Conservation (phyloP, 352 stramenopile species). For the Hyaloperonospora brassicae region DNA sequence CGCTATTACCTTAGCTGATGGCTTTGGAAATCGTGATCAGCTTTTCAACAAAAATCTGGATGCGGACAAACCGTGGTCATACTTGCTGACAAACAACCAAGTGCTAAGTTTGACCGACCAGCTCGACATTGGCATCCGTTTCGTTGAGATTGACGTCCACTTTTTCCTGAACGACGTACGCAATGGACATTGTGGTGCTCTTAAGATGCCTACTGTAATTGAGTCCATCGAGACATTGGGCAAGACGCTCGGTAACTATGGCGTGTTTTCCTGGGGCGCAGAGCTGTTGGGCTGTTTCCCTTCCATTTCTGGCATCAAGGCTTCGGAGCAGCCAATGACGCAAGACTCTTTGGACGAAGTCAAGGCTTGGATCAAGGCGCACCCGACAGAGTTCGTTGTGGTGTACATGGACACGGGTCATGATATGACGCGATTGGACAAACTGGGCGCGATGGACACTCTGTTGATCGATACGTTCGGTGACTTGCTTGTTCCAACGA, state of each 20-base stretch:
- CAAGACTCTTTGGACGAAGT: conserved; percentile 39
- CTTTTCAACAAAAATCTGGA: conserved; percentile 46
- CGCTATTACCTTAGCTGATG: conserved; percentile 51
- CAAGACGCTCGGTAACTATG: conserved; percentile 35
- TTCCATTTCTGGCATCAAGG: conserved; percentile 47
- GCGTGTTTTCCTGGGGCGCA: conserved; percentile 33
- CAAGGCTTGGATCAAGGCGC: conserved; percentile 38
- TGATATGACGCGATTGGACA: conserved; percentile 29
- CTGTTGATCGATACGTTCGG: conserved; percentile 39
- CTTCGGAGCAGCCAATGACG: conserved; percentile 36
- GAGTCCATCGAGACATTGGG: conserved; percentile 29
- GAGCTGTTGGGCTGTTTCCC: conserved; percentile 58
- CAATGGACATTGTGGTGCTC: conserved; percentile 41
- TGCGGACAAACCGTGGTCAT: conserved; percentile 37
- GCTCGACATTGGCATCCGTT: conserved; percentile 52
- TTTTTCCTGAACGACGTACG: conserved; percentile 36
- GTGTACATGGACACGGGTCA: conserved; percentile 47
- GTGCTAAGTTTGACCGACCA: conserved; percentile 58
- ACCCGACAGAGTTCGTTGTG: conserved; percentile 44
- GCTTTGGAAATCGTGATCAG: conserved; percentile 53
- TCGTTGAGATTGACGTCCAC: conserved; percentile 34
- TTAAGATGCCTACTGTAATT: conserved; percentile 28
- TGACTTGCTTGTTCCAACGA: conserved; percentile 31
- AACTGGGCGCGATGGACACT: conserved; percentile 31
- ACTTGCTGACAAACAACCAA: conserved; percentile 64